phyloP scores from a whole-genome alignment of 2,329 filamentous ascomycete genomes.

The Pseudogymnoascus sp. region DNA sequence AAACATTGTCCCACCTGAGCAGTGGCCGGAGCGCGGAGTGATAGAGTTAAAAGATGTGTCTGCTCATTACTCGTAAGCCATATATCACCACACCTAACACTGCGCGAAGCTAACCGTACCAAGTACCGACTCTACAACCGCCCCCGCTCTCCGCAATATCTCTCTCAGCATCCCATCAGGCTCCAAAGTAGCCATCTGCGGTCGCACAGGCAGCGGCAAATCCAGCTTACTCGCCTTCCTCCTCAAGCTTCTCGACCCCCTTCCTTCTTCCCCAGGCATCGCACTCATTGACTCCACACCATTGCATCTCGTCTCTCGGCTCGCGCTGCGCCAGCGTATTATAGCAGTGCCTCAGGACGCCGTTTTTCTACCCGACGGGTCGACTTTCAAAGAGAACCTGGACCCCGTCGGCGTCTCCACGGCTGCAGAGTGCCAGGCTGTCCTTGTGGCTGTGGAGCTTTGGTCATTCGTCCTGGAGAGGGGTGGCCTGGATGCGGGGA shows the following conservation, averaged over 20 bases:
- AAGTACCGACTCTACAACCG: conserved; percentile 15
- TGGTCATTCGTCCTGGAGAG: conserved; percentile 11
- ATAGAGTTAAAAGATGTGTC: conserved; percentile 20
- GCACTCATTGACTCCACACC: conserved; percentile 38
- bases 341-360: conserved; percentile 47
- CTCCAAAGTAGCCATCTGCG: conserved; percentile 30
- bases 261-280: conserved; percentile 23
- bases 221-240: conserved; percentile 34
- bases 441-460: conserved; percentile 13
- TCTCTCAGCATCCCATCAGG: conserved; percentile 24
- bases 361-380: conserved; percentile 41
- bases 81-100: background rate
- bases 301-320: conserved; percentile 33
- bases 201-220: conserved; percentile 34
- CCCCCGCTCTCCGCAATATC: conserved; percentile 26
- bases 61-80: conserved; percentile 19
- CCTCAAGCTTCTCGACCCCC: conserved; percentile 32
- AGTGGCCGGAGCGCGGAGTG: conserved; percentile 19
- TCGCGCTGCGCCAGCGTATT: conserved; percentile 37
- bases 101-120: background rate
- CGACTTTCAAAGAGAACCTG: conserved; percentile 35
- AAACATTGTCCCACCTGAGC: background rate
- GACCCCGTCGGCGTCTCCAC: conserved; percentile 33
- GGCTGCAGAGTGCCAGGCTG: conserved; percentile 10
- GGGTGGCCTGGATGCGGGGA: conserved; percentile 33